These are phyloP conservation scores for Fusarium tjaetaba DNA, from an alignment of 2,329 filamentous ascomycete species.

Conservation along the genomic window DNA sequence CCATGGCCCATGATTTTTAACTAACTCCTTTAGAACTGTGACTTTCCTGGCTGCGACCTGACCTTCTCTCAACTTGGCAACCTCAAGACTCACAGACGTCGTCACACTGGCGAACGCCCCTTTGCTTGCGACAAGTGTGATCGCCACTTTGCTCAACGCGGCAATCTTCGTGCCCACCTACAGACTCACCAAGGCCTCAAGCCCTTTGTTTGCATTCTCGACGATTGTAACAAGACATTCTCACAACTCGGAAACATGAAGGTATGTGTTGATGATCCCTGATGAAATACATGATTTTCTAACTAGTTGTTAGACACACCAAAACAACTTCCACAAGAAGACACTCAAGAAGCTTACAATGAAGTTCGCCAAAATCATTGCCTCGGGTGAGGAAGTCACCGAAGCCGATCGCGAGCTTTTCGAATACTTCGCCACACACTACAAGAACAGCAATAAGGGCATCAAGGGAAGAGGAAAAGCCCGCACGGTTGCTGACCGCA, in stretches of 20 bases:
- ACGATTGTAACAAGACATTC: constrained; percentile 87
- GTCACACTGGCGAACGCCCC: constrained; percentile 88
- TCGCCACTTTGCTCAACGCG: constrained; percentile 85
- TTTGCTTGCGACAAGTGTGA: constrained; percentile 83
- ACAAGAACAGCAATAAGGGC: constrained; percentile 98
- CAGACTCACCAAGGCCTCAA: constrained; percentile 82
- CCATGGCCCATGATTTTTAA: not conserved
- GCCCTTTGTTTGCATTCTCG: constrained; percentile 82
- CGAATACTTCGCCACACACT: constrained; percentile 86
- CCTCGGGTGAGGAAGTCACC: constrained; percentile 65
- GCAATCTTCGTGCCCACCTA: constrained; percentile 85
- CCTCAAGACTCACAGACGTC: constrained; percentile 88
- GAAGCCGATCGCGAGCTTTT: constrained; percentile 79
- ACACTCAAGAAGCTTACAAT: constrained; percentile 75
- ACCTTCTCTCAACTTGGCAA: constrained; percentile 92
- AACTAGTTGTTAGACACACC: constrained; percentile 71
- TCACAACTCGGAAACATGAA: constrained; percentile 94
- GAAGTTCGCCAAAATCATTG: constrained; percentile 71
- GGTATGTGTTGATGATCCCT: constrained; percentile 56
- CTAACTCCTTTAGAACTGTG: constrained; percentile 67
- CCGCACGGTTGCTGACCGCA: constrained; percentile 65
- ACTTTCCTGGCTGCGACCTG: constrained; percentile 76
- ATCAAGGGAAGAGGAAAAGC: constrained; percentile 96
- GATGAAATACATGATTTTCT: not conserved
- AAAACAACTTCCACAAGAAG: constrained; percentile 91